A percentile compares a stretch with the other conserved stretches of the same genome.
Evolutionary conservation across 805 yeast species (phyloP).

Genomic region (Metschnikowia reukaufii): DNA sequence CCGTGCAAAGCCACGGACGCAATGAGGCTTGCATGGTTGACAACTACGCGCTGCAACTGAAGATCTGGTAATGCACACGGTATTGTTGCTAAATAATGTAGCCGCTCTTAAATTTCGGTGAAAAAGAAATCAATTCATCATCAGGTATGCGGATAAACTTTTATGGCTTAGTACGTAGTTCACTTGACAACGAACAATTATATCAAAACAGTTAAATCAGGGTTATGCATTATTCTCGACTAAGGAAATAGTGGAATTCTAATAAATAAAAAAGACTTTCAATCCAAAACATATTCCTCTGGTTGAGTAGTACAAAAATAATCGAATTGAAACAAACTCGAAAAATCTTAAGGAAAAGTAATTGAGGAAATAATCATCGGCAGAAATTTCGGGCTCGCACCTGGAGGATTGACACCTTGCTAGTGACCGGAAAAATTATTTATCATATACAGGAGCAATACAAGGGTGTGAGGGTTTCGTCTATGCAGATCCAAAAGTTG

Average conservation of each 20-base stretch:
- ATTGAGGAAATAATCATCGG: too few relatives aligned
- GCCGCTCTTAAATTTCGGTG: background rate
- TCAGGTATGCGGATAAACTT: background rate
- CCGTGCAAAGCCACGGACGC: background rate
- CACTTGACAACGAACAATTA: background rate
- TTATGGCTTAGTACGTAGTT: background rate
- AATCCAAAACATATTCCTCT: too few relatives aligned
- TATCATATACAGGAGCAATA: background rate
- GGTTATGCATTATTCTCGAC: too few relatives aligned
- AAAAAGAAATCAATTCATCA: background rate
- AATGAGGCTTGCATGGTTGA: constrained; percentile 1
- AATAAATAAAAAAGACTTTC: too few relatives aligned
- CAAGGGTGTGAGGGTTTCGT: background rate
- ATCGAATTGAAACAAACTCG: too few relatives aligned
- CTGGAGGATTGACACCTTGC: background rate
- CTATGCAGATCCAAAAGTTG: background rate
- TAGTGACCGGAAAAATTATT: background rate
- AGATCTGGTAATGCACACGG: background rate
- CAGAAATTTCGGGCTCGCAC: too few relatives aligned
- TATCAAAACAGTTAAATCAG: too few relatives aligned
- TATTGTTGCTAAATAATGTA: background rate
- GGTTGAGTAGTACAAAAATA: too few relatives aligned
- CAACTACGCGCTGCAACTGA: background rate
- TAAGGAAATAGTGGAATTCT: too few relatives aligned
- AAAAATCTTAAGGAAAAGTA: too few relatives aligned